These are phyloP conservation scores for Aspergillus saccharolyticus DNA, from an alignment of 495 filamentous ascomycete species.

Conservation along the genomic window DNA sequence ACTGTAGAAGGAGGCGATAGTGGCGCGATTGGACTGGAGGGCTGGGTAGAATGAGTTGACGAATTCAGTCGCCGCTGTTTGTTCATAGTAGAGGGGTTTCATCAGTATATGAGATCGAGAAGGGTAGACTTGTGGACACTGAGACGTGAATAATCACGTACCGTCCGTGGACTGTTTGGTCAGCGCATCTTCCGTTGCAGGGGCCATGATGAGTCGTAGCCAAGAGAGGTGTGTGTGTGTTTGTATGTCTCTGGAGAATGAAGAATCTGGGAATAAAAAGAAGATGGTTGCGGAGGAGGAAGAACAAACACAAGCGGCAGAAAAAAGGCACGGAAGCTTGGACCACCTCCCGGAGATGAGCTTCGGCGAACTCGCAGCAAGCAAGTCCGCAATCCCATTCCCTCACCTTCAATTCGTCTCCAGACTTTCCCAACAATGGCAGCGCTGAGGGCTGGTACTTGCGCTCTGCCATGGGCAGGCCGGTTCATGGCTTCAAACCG, in stretches of 20 bases:
- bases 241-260: too few species aligned
- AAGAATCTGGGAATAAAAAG: background rate
- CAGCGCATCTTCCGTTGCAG: conserved; percentile 36
- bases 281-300: conserved; percentile 4
- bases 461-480: conserved; percentile 31
- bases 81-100: background rate
- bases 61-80: conserved; percentile 49
- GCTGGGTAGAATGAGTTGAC: conserved; percentile 50
- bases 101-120: background rate
- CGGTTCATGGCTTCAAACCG: conserved; percentile 22
- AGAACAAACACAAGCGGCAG: background rate
- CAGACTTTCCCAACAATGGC: conserved; percentile 28
- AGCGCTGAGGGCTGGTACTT: conserved; percentile 24
- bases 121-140: too few species aligned
- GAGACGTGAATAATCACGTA: too few species aligned
- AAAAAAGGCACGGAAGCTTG: conserved; percentile 36
- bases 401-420: conserved; percentile 9
- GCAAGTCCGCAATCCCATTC: conserved; percentile 17
- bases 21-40: conserved; percentile 48
- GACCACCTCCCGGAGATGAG: conserved; percentile 34
- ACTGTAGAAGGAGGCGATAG: conserved; percentile 55
- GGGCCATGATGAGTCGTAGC: conserved; percentile 25
- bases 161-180: conserved; percentile 49
- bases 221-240: too few species aligned
- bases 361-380: conserved; percentile 24